phyloP scores from a whole-genome alignment of 2,329 filamentous ascomycete genomes.

The Hypoxylon sp. region DNA sequence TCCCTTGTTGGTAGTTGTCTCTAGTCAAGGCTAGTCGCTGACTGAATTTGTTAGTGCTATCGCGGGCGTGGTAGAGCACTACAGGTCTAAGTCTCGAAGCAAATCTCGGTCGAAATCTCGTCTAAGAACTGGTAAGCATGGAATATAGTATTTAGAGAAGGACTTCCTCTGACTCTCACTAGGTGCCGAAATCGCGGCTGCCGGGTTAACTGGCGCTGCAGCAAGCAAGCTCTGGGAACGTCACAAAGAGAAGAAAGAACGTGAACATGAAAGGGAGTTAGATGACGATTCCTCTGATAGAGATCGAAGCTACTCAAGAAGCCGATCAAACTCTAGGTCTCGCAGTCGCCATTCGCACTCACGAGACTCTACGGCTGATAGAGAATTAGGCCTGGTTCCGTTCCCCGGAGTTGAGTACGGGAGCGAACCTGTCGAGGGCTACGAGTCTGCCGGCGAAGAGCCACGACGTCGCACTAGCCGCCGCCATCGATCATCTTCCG shows the following conservation, averaged over 20 bases:
- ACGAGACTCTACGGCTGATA: constrained; percentile 69
- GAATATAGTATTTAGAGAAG: not conserved
- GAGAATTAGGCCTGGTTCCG: constrained; percentile 72
- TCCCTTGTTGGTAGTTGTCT: not conserved
- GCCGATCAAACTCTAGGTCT: constrained; percentile 55
- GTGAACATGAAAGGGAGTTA: constrained; percentile 55
- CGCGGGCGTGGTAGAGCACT: constrained; percentile 71
- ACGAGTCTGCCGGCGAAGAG: constrained; percentile 66
- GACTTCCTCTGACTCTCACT: constrained; percentile 30
- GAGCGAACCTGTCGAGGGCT: constrained; percentile 67
- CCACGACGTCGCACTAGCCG: constrained; percentile 58
- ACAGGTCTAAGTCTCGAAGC: constrained; percentile 65
- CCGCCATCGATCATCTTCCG: constrained; percentile 56
- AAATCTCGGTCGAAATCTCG: constrained; percentile 60
- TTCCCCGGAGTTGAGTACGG: constrained; percentile 72
- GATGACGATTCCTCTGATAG: constrained; percentile 55
- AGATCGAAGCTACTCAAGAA: constrained; percentile 65
- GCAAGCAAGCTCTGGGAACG: constrained; percentile 74
- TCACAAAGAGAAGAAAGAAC: constrained; percentile 72
- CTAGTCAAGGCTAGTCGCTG: constrained; percentile 26
- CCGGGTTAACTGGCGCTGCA: constrained; percentile 71
- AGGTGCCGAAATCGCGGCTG: constrained; percentile 71
- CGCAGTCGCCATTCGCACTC: constrained; percentile 61
- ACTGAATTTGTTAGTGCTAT: constrained; percentile 59
- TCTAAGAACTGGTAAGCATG: constrained; percentile 59